Evolutionary conservation across 352 stramenopile species (phyloP).

Genomic region (Pythium phragmiticola): DNA sequence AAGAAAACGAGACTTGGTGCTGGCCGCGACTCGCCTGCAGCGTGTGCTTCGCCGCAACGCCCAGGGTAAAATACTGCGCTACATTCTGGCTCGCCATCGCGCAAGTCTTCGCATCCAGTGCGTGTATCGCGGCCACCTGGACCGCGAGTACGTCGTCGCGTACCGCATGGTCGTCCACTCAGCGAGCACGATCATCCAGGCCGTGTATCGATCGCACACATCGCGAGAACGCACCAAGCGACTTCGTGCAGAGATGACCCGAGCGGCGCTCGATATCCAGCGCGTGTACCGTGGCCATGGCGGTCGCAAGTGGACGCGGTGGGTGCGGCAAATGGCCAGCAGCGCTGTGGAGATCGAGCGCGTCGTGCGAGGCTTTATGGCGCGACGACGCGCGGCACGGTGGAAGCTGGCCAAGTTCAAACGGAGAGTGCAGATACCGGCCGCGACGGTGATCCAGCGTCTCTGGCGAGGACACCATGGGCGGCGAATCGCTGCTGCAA

Average conservation of each 20-base stretch:
- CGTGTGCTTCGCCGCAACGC: constrained; percentile 41
- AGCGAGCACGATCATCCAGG: constrained; percentile 62
- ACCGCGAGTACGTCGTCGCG: constrained; percentile 43
- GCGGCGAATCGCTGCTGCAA: constrained; percentile 31
- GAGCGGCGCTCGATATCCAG: constrained; percentile 39
- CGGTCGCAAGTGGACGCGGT: constrained; percentile 39
- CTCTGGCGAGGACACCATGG: constrained; percentile 51
- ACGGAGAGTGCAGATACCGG: constrained; percentile 42
- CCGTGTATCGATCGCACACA: constrained; percentile 55
- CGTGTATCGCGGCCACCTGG: constrained; percentile 51
- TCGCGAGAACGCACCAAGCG: constrained; percentile 41
- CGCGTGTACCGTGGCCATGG: constrained; percentile 56
- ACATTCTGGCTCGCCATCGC: constrained; percentile 41
- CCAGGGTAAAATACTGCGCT: constrained; percentile 48
- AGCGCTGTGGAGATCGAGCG: constrained; percentile 52
- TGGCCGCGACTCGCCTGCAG: constrained; percentile 56
- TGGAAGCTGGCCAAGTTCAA: constrained; percentile 47
- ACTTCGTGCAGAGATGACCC: constrained; percentile 29
- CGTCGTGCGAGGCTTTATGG: constrained; percentile 58
- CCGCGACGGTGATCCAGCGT: constrained; percentile 45
- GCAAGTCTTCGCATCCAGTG: constrained; percentile 56
- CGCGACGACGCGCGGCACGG: constrained; percentile 38
- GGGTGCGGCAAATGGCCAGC: constrained; percentile 41
- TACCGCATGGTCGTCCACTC: constrained; percentile 55
- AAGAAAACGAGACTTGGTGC: constrained; percentile 41